Conservation (phyloP, 2,329 filamentous ascomycete species). For the Lecanicillium sp. region DNA sequence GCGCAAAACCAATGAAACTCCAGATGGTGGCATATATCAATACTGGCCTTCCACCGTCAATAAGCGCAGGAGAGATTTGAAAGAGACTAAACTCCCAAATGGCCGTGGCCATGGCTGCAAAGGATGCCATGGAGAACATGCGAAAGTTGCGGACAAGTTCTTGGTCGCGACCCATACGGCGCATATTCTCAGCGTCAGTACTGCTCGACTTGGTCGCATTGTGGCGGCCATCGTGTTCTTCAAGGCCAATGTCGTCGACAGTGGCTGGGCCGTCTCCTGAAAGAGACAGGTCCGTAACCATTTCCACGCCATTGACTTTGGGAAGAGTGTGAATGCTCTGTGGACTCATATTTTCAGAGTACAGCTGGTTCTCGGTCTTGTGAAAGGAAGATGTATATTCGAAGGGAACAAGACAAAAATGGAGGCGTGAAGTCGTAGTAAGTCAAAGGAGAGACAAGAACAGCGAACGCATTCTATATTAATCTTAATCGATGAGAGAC, state of each 20-base stretch:
- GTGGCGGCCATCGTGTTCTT: not conserved
- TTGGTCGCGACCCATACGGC: constrained; percentile 7
- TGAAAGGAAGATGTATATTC: no score
- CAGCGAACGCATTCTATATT: no score
- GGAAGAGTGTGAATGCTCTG: not conserved
- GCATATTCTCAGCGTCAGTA: constrained; percentile 5
- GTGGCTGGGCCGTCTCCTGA: not conserved
- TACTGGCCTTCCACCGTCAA: constrained; percentile 8
- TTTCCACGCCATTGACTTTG: not conserved
- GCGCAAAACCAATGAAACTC: constrained; percentile 7
- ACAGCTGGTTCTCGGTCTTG: no score
- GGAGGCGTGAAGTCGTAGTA: no score
- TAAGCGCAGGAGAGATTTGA: constrained; percentile 6
- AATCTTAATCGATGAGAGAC: no score
- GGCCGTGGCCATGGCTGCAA: constrained; percentile 5
- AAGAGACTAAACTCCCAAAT: constrained; percentile 5
- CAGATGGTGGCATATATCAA: constrained; percentile 8
- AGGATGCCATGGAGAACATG: constrained; percentile 8
- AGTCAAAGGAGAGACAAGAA: no score
- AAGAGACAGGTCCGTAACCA: not conserved
- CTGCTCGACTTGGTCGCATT: constrained; percentile 1
- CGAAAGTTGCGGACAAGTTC: constrained; percentile 8
- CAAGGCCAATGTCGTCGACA: not conserved
- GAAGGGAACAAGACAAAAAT: no score
- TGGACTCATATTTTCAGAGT: no score